Conservation (phyloP, 441 rosid genomes). For the Populus hybrid region DNA sequence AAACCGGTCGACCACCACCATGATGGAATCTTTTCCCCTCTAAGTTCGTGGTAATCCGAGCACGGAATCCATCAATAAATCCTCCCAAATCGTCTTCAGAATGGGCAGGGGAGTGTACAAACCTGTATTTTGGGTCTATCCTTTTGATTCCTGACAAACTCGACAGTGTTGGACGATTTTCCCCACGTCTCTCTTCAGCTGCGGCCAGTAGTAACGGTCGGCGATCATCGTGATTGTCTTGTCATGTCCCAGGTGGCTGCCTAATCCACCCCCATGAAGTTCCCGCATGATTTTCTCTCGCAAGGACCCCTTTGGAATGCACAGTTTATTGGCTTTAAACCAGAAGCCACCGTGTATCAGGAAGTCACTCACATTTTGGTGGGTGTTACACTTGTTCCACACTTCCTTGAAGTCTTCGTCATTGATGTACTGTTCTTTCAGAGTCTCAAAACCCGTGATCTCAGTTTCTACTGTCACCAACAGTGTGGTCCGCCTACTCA, state of each 20-base stretch:
- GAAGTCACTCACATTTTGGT: background rate
- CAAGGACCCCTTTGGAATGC: background rate
- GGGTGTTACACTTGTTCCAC: background rate
- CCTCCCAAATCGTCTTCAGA: too few relatives aligned
- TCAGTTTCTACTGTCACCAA: background rate
- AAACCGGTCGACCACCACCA: constrained; percentile 13
- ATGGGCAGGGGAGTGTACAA: background rate
- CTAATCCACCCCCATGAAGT: background rate
- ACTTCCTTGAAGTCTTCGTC: background rate
- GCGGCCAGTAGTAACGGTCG: background rate
- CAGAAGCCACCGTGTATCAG: background rate
- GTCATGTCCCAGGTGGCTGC: background rate
- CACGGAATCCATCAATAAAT: too few relatives aligned
- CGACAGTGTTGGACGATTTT: background rate
- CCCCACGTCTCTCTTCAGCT: background rate
- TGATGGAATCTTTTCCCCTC: background rate
- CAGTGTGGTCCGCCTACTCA: background rate
- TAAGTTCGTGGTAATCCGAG: background rate
- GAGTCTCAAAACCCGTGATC: background rate
- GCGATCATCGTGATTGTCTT: background rate
- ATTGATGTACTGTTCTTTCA: background rate
- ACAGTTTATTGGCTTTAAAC: background rate
- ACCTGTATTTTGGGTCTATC: background rate
- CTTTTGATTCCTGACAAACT: background rate
- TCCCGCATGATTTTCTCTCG: background rate